A percentile compares a stretch with the other conserved stretches of the same genome.
Conservation (phyloP, 192 early-diverging fungal species). For the Umbelopsis sp. region DNA sequence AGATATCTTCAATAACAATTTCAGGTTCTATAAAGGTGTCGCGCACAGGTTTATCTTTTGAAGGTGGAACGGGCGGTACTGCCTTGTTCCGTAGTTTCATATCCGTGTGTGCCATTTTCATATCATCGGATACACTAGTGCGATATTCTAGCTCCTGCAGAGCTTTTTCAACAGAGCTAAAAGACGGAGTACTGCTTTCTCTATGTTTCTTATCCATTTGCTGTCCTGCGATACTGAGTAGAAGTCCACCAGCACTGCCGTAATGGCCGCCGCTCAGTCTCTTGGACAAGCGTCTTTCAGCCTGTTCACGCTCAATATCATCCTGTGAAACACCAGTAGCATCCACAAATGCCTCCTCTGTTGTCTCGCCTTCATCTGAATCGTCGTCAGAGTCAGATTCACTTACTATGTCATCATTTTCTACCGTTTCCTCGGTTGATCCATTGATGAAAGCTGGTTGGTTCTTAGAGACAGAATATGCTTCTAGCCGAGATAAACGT, state of each 20-base stretch:
- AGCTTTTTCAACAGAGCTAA: conserved; percentile 8
- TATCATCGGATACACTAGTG: neutral
- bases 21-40: neutral
- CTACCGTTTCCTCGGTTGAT: neutral
- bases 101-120: neutral
- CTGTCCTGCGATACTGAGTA: conserved; percentile 30
- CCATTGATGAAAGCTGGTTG: no score
- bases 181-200: neutral
- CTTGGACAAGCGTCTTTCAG: conserved; percentile 33
- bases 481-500: neutral
- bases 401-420: neutral
- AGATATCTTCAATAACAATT: conserved; percentile 10
- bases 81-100: neutral
- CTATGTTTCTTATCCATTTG: conserved; percentile 12
- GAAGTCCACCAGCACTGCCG: conserved; percentile 43
- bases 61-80: neutral
- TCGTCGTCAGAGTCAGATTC: conserved; percentile 20
- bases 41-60: neutral
- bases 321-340: conserved; percentile 33
- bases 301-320: conserved; percentile 32
- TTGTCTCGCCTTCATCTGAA: conserved; percentile 28
- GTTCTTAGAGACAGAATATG: no score
- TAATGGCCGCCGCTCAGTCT: conserved; percentile 42
- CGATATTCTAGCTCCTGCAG: conserved; percentile 26
- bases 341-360: conserved; percentile 37